These are phyloP conservation scores for Phytophthora pistaciae DNA, from an alignment of 352 stramenopile genomes.

Conservation along the genomic window DNA sequence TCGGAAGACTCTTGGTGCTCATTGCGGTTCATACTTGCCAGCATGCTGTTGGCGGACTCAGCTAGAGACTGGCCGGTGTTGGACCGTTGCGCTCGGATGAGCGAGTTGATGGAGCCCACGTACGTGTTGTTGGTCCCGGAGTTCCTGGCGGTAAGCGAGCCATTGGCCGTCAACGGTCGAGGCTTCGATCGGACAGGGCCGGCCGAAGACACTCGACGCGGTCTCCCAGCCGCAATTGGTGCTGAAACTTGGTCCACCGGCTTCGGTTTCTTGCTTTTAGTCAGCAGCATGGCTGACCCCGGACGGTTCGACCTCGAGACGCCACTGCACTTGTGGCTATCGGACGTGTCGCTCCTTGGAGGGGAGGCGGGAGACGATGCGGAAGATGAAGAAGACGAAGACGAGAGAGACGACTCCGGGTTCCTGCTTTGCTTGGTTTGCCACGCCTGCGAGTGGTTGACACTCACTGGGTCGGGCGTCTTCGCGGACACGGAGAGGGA, in stretches of 20 bases:
- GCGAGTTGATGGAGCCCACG: constrained; percentile 70
- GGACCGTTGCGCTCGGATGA: constrained; percentile 67
- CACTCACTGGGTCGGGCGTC: background rate
- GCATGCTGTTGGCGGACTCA: constrained; percentile 54
- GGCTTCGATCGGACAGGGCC: constrained; percentile 19
- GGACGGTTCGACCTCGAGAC: constrained; percentile 26
- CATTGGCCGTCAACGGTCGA: constrained; percentile 6
- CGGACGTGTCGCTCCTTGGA: background rate
- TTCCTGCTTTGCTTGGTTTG: constrained; percentile 17
- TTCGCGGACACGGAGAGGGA: constrained; percentile 28
- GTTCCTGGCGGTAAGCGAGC: constrained; percentile 24
- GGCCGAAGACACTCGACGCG: constrained; percentile 32
- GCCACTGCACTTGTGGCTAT: constrained; percentile 9
- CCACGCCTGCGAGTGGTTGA: constrained; percentile 27
- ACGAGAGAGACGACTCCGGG: constrained; percentile 25
- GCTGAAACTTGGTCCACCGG: background rate
- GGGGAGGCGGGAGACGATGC: constrained; percentile 19
- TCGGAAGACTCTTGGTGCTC: constrained; percentile 5
- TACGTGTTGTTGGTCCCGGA: constrained; percentile 34
- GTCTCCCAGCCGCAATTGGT: constrained; percentile 3
- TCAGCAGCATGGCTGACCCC: constrained; percentile 30
- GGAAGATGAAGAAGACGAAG: constrained; percentile 29
- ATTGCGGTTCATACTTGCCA: constrained; percentile 44
- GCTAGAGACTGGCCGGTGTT: constrained; percentile 60
- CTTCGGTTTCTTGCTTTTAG: constrained; percentile 18